A percentile compares a stretch with the other conserved stretches of the same genome.
Evolutionary conservation across 228 moss, liverwort and hornwort genomes (phyloP).

Genomic region (Sphagnum magellanicum): DNA sequence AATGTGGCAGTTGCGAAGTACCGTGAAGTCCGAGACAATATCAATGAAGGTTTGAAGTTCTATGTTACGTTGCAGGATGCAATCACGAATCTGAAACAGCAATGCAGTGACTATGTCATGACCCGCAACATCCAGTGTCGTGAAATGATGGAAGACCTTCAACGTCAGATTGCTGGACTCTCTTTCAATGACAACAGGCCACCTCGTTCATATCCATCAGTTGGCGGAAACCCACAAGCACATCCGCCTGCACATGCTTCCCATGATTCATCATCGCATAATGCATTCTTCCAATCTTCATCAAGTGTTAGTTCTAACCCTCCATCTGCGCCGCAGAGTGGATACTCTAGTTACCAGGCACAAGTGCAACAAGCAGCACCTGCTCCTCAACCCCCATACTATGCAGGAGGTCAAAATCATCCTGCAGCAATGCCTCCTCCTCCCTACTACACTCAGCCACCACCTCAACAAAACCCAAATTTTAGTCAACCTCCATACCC

Average conservation of each 20-base stretch:
- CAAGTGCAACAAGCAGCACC: constrained; percentile 30
- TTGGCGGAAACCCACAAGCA: constrained; percentile 28
- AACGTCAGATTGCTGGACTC: constrained; percentile 93
- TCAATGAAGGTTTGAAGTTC: constrained; percentile 97
- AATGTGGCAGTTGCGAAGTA: constrained; percentile 76
- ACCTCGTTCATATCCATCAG: constrained; percentile 53
- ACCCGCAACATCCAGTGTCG: constrained; percentile 97
- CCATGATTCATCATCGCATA: constrained; percentile 47
- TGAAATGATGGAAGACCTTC: constrained; percentile 98
- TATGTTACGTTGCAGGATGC: constrained; percentile 99
- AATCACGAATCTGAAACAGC: constrained; percentile 92
- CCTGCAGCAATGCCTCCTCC: constrained; percentile 27
- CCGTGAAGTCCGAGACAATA: constrained; percentile 94
- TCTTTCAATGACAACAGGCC: constrained; percentile 65
- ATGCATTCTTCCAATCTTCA: constrained; percentile 48
- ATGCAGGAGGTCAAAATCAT: constrained; percentile 21
- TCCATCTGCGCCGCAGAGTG: constrained; percentile 21
- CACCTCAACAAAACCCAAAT: constrained; percentile 46
- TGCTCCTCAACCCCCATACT: constrained; percentile 55
- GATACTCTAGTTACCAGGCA: constrained; percentile 38
- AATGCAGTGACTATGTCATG: constrained; percentile 97
- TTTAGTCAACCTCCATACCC: constrained; percentile 90
- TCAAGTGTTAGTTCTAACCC: constrained; percentile 4
- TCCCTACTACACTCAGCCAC: constrained; percentile 47
- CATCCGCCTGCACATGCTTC: constrained; percentile 40